Evolutionary conservation across 176 grass and related monocot genomes (phyloP), one percentile per base, ranked within the genome.

Genomic region (Hordeum marinum): DNA sequence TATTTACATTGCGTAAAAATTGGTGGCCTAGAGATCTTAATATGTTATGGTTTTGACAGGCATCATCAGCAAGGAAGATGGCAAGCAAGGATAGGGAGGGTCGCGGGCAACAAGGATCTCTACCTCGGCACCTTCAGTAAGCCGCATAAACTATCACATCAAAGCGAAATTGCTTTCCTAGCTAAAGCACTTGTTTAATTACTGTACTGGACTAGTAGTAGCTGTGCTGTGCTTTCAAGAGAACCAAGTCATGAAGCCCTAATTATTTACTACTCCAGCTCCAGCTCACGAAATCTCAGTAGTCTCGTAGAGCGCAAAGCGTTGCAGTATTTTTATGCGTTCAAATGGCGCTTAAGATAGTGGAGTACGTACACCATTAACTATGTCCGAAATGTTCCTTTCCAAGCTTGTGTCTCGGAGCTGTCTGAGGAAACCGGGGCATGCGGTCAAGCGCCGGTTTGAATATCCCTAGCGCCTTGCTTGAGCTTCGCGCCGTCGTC

Each of bases 101-200:
- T 94, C 66, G 89, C 92, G 63, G 92, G 92, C 61, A 94, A 94
- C 77, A 94, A 94, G 78, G 92, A 91, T 55, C 87, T 94, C 65
- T 94, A 94, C 77, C 66, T 94, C 65, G 92, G 92, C 64, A 94
- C 92, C 72, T 94, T 94, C 89, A 94, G 92, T 94, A 89, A 88
- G 92, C 36, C 61, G 48, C n/a, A 54, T 75, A 20, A 66, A 70
- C 62, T 45, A 5, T 85, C 25, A 59, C 81, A 89, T 66, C 35
- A 34, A 54, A 85, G 21, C 21, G 29, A 75, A 88, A 60, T 85
- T 21, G 45, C 59, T 83, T 46, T 18, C 63, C 68, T 50, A 40
- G 40, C 42, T 50, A 74, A 57, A 86, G 50, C 5, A 70, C 72
- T 74, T 50, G 71, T 32, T 83, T 83, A 85, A 88, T 74, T 68